Evolutionary conservation across 768 basidiomycete genomes (phyloP).

Genomic region (Rickenella mellea): DNA sequence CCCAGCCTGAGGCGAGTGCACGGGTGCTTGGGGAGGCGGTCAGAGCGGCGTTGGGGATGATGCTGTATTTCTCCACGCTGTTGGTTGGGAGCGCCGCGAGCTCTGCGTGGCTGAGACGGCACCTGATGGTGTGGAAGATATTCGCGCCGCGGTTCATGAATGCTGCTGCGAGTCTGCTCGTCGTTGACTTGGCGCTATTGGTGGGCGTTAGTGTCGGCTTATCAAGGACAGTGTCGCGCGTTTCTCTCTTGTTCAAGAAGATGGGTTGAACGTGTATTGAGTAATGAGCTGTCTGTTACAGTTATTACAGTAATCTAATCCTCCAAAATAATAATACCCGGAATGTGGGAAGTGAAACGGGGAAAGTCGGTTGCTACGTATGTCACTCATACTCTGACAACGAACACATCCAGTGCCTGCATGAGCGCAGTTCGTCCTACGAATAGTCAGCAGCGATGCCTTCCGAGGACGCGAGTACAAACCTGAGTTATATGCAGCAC

Average conservation of each 20-base stretch:
- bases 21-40: conserved; percentile 30
- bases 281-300: too few species aligned
- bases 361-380: too few species aligned
- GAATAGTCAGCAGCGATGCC: too few species aligned
- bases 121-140: conserved; percentile 98
- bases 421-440: too few species aligned
- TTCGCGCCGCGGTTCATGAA: conserved; percentile 94
- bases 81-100: conserved; percentile 62
- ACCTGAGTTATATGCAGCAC: too few species aligned
- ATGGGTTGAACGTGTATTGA: too few species aligned
- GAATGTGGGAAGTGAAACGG: too few species aligned
- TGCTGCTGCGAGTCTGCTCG: conserved; percentile 53
- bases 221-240: conserved; percentile 25
- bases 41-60: conserved; percentile 52
- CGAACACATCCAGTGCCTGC: too few species aligned
- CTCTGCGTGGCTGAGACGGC: conserved; percentile 68
- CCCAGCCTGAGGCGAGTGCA: conserved; percentile 13
- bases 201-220: conserved; percentile 55
- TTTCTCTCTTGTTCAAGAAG: conserved; percentile 16
- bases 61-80: conserved; percentile 58
- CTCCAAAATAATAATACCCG: too few species aligned
- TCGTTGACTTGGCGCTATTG: conserved; percentile 61
- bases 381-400: too few species aligned
- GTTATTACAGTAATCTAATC: too few species aligned
- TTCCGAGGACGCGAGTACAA: too few species aligned